These are phyloP conservation scores for Hymenoscyphus salicellus DNA, from an alignment of 2,329 filamentous ascomycete species.

Conservation along the genomic window DNA sequence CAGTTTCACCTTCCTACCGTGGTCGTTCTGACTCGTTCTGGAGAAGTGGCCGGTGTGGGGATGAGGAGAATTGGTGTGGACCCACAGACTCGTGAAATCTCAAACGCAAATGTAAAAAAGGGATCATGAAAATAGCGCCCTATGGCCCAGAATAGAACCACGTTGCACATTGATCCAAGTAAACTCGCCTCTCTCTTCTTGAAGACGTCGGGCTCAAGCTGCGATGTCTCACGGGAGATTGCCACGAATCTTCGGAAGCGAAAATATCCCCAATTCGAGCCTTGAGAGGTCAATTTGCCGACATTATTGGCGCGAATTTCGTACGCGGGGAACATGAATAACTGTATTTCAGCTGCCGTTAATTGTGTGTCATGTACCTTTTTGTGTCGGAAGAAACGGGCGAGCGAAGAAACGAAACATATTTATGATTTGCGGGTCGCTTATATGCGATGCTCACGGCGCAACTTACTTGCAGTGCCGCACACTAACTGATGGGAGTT, in stretches of 20 bases:
- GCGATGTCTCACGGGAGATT: no score
- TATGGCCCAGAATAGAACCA: conserved; percentile 5
- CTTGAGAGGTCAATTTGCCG: background rate
- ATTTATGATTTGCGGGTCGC: background rate
- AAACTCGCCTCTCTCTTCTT: background rate
- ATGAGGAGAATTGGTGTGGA: background rate
- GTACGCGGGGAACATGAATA: background rate
- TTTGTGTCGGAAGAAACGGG: background rate
- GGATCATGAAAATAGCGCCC: background rate
- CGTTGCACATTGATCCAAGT: background rate
- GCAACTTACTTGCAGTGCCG: background rate
- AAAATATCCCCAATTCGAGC: background rate
- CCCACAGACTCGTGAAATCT: background rate
- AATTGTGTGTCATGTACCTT: background rate
- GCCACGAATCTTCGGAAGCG: background rate
- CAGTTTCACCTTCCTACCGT: background rate
- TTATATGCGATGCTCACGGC: background rate
- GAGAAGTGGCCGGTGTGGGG: background rate
- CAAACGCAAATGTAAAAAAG: background rate
- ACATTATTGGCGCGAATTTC: background rate
- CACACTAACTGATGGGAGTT: conserved; percentile 1
- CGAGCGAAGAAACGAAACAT: background rate
- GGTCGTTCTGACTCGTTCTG: conserved; percentile 1
- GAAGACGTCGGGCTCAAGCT: background rate
- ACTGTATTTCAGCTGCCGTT: background rate